Conservation (phyloP, 176 grass and related monocot species). For the Paspalum notatum region DNA sequence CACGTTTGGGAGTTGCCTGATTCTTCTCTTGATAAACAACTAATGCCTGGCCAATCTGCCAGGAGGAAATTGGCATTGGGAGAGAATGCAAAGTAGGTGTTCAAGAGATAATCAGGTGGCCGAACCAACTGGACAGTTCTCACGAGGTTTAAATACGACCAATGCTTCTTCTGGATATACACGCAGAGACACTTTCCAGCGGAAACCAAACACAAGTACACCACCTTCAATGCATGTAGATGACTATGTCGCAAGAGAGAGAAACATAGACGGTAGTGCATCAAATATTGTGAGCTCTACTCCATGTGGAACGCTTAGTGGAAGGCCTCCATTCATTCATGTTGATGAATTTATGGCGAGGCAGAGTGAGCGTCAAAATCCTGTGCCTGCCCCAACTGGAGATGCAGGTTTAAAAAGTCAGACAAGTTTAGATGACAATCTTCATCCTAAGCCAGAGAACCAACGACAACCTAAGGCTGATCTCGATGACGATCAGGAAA, state of each 20-base stretch:
- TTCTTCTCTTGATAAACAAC: conserved; percentile 76
- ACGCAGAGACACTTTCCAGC: conserved; percentile 92
- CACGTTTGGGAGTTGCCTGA: conserved; percentile 92
- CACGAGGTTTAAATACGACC: conserved; percentile 57
- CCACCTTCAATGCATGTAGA: conserved; percentile 99
- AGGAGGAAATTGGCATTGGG: conserved; percentile 69
- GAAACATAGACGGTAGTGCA: conserved; percentile 89
- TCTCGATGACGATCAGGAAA: conserved; percentile 88
- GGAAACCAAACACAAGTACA: conserved; percentile 96
- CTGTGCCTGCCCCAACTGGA: conserved; percentile 47
- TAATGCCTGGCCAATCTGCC: conserved; percentile 58
- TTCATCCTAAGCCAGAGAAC: conserved; percentile 55
- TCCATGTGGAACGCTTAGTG: conserved; percentile 66
- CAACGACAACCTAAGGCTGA: conserved; percentile 64
- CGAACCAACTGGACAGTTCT: conserved; percentile 66
- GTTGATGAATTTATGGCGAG: conserved; percentile 99
- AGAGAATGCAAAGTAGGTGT: conserved; percentile 61
- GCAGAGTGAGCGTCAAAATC: conserved; percentile 84
- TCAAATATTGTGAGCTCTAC: conserved; percentile 78
- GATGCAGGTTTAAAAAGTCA: conserved; percentile 62
- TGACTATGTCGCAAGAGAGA: conserved; percentile 99
- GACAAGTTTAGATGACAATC: conserved; percentile 58
- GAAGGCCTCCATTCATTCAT: conserved; percentile 97
- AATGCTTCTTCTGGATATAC: conserved; percentile 66
- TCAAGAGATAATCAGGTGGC: conserved; percentile 60